Evolutionary conservation across 208 protist species (phyloP).

Genomic region (Novymonas esmeraldas): DNA sequence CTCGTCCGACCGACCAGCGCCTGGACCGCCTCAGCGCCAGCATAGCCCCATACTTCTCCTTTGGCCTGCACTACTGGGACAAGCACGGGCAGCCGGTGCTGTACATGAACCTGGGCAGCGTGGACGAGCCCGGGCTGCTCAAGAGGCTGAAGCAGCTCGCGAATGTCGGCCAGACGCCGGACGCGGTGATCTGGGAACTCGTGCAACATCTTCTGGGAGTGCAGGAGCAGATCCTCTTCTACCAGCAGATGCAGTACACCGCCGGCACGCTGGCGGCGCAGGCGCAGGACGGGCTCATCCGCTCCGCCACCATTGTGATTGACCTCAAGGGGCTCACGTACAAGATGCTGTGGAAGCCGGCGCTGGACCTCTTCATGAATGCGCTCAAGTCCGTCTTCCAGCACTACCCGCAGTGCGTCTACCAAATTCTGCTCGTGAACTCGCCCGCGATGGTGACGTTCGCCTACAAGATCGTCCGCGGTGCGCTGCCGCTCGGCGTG

Average conservation of each 20-base stretch:
- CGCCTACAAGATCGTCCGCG: slow-evolving; percentile 62
- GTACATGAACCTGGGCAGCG: slow-evolving; percentile 32
- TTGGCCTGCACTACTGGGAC: slow-evolving; percentile 47
- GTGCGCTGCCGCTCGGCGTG: slow-evolving; percentile 30
- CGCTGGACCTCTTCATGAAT: slow-evolving; percentile 51
- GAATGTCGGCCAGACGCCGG: slow-evolving; percentile 24
- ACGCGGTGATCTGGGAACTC: slow-evolving; percentile 38
- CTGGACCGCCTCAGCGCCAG: slow-evolving; percentile 32
- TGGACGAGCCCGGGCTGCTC: slow-evolving; percentile 26
- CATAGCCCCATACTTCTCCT: slow-evolving; percentile 20
- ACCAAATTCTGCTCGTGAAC: slow-evolving; percentile 62
- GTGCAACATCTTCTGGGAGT: slow-evolving; percentile 49
- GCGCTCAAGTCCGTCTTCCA: slow-evolving; percentile 32
- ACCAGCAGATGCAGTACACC: slow-evolving; percentile 25
- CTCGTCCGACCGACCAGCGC: not conserved
- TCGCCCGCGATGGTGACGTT: slow-evolving; percentile 58
- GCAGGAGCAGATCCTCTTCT: slow-evolving; percentile 26
- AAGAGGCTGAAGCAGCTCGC: slow-evolving; percentile 25
- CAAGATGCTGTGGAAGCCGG: slow-evolving; percentile 72
- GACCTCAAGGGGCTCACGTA: slow-evolving; percentile 51
- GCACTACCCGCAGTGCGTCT: slow-evolving; percentile 52
- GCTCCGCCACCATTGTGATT: slow-evolving; percentile 44
- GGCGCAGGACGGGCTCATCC: slow-evolving; percentile 29
- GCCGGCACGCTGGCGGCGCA: slow-evolving; percentile 11
- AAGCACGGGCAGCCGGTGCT: slow-evolving; percentile 40